phyloP scores from a whole-genome alignment of 768 basidiomycete genomes.

The Rhizopogon roseolus region DNA sequence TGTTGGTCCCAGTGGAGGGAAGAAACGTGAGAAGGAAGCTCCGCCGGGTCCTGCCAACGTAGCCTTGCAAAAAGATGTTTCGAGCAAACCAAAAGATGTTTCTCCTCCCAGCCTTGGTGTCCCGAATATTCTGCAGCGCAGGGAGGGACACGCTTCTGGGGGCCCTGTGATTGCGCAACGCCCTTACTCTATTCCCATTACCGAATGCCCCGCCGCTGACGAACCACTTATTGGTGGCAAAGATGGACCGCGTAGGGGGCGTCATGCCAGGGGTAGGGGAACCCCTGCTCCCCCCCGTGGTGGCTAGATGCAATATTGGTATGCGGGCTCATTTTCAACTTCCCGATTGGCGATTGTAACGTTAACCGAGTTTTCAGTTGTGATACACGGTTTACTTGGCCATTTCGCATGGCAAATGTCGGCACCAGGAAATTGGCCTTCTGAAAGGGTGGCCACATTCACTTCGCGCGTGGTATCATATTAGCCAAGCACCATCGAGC shows the following conservation, averaged over 20 bases:
- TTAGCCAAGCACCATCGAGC: no score
- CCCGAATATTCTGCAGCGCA: slow-evolving; percentile 21
- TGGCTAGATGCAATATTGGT: slow-evolving; percentile 8
- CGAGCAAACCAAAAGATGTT: slow-evolving; percentile 5
- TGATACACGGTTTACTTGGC: background rate
- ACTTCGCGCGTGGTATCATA: no score
- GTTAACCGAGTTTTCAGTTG: background rate
- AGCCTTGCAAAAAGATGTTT: background rate
- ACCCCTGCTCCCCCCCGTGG: slow-evolving; percentile 23
- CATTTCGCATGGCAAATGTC: background rate
- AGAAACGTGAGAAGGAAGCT: slow-evolving; percentile 30
- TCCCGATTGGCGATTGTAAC: background rate
- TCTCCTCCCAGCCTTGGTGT: slow-evolving; percentile 1
- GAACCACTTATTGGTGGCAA: slow-evolving; percentile 13
- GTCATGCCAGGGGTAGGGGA: slow-evolving; percentile 28
- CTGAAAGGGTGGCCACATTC: background rate
- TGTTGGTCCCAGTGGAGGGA: slow-evolving; percentile 26
- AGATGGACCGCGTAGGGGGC: slow-evolving; percentile 19
- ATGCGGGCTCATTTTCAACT: background rate
- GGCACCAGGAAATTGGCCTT: background rate
- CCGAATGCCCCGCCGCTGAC: slow-evolving; percentile 7
- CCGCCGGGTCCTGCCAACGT: slow-evolving; percentile 2
- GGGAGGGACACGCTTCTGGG: slow-evolving; percentile 10
- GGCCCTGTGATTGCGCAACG: slow-evolving; percentile 8
- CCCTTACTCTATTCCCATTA: slow-evolving; percentile 6